Conservation (phyloP, 2,329 filamentous ascomycete genomes). For the Ilyonectria destructans region DNA sequence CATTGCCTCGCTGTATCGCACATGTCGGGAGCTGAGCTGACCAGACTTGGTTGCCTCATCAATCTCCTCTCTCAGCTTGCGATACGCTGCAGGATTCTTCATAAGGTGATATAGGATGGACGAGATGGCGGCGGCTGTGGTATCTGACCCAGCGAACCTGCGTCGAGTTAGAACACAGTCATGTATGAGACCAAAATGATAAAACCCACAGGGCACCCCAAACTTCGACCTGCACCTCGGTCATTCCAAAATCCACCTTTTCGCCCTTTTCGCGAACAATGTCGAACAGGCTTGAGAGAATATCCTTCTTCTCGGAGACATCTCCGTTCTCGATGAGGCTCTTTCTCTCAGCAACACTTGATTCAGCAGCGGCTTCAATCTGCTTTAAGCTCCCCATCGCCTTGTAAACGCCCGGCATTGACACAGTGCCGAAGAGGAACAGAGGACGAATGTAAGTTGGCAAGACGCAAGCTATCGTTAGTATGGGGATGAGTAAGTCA, state of each 20-base stretch:
- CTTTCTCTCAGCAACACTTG: neutral
- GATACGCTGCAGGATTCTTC: neutral
- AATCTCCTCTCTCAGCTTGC: slow-evolving; percentile 7
- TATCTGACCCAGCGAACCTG: slow-evolving; percentile 8
- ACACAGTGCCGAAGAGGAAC: neutral
- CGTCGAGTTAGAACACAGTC: neutral
- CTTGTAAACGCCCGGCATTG: neutral
- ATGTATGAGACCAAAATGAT: no score
- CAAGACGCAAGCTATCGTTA: neutral
- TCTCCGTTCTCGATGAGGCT: neutral
- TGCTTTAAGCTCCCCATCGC: neutral
- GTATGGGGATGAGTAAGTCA: neutral
- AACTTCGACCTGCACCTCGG: slow-evolving; percentile 1
- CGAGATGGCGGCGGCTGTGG: neutral
- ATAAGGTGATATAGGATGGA: slow-evolving; percentile 7
- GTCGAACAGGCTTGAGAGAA: slow-evolving; percentile 3
- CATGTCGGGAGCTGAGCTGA: neutral
- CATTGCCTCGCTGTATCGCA: slow-evolving; percentile 6
- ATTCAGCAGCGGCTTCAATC: neutral
- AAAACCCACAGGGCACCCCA: neutral
- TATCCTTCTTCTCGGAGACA: neutral
- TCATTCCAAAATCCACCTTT: slow-evolving; percentile 4
- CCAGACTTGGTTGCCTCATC: neutral
- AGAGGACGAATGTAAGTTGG: neutral
- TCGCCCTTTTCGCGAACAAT: slow-evolving; percentile 3